phyloP scores from a whole-genome alignment of 2,329 filamentous ascomycete species.

The Trichoderma sp. region DNA sequence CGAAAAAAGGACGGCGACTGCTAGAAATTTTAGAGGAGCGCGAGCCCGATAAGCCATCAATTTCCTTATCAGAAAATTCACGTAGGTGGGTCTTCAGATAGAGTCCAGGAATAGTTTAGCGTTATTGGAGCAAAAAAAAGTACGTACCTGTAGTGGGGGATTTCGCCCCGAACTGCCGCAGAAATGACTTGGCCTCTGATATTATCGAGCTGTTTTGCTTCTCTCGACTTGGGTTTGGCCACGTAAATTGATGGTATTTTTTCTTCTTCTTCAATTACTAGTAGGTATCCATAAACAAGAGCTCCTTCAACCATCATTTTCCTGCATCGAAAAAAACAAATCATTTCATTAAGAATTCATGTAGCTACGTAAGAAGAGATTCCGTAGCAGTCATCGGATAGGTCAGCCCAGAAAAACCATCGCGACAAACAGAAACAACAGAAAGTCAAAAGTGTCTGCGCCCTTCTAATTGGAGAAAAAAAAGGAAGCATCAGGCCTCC shows the following conservation, averaged over 20 bases:
- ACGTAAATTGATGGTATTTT: too few species aligned
- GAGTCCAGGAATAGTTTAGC: slow-evolving; percentile 12
- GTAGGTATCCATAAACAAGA: neutral
- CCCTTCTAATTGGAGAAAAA: slow-evolving; percentile 45
- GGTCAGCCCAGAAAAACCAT: slow-evolving; percentile 44
- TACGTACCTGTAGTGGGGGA: neutral
- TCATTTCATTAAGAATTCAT: slow-evolving; percentile 43
- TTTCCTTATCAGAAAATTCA: slow-evolving; percentile 26
- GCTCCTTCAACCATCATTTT: neutral
- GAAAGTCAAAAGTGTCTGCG: slow-evolving; percentile 46
- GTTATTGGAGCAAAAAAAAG: neutral
- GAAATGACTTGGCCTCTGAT: neutral
- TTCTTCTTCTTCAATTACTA: neutral
- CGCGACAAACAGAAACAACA: slow-evolving; percentile 47
- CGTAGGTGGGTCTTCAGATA: slow-evolving; percentile 10
- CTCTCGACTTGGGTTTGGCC: neutral
- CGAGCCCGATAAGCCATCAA: slow-evolving; percentile 21
- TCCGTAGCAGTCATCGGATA: slow-evolving; percentile 45
- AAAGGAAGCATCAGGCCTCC: slow-evolving; percentile 41
- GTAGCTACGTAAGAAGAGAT: slow-evolving; percentile 46
- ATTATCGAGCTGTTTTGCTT: neutral
- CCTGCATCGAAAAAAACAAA: slow-evolving; percentile 8
- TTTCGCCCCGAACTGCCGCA: neutral
- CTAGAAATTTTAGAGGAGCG: slow-evolving; percentile 24
- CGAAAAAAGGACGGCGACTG: neutral